Conservation (phyloP, 2,329 filamentous ascomycete genomes). For the Xylariaceae sp. region DNA sequence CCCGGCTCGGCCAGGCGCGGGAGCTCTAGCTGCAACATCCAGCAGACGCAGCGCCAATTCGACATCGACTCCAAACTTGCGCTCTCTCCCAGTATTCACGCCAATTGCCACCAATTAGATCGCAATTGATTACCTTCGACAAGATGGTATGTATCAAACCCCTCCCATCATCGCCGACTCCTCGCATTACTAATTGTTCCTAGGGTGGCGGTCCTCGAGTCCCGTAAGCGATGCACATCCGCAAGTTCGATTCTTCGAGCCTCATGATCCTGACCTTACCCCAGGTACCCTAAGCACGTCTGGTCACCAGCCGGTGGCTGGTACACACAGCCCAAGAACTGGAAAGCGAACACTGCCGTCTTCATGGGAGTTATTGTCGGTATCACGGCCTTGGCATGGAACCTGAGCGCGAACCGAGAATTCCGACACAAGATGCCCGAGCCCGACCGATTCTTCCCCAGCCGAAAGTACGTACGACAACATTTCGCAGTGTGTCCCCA, state of each 20-base stretch:
- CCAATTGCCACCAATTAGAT: slow-evolving; percentile 26
- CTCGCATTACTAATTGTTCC: background rate
- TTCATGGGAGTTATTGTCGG: slow-evolving; percentile 65
- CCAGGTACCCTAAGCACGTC: slow-evolving; percentile 95
- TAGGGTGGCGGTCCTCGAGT: slow-evolving; percentile 72
- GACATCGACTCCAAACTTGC: background rate
- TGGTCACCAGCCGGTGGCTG: slow-evolving; percentile 98
- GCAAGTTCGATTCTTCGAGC: slow-evolving; percentile 1
- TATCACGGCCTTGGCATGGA: slow-evolving; percentile 64
- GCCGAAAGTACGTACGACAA: slow-evolving; percentile 64
- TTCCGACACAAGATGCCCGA: slow-evolving; percentile 74
- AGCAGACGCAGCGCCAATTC: no score
- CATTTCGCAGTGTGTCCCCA: background rate
- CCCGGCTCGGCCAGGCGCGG: background rate
- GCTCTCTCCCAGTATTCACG: slow-evolving; percentile 16
- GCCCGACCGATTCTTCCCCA: slow-evolving; percentile 74
- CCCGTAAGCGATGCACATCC: slow-evolving; percentile 40
- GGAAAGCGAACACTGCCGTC: slow-evolving; percentile 85
- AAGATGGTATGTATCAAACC: slow-evolving; percentile 49
- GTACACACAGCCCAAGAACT: slow-evolving; percentile 93
- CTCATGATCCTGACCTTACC: slow-evolving; percentile 12
- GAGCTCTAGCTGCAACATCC: slow-evolving; percentile 8
- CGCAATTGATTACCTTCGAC: slow-evolving; percentile 22
- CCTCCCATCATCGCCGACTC: background rate
- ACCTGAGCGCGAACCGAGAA: slow-evolving; percentile 69